Evolutionary conservation across 768 basidiomycete species (phyloP), one percentile per base, ranked within the genome.

Genomic region (Tricholoma saponaceum): DNA sequence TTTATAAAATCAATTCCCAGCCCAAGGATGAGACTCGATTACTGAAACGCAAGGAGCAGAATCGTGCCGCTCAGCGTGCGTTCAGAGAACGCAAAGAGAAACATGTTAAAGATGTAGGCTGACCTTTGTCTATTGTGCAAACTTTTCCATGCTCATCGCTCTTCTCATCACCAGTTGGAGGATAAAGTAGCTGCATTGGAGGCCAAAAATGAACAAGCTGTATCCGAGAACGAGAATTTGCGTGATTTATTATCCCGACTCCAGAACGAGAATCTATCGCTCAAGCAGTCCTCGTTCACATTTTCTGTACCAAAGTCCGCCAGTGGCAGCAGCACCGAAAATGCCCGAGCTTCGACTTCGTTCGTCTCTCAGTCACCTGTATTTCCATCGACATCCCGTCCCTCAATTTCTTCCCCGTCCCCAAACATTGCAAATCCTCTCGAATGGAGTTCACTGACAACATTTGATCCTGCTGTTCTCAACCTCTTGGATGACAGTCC

Each of bases 1-100:
- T 26, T 50, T n/a, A 30, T 30, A 50, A 30, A 16, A 46, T 65
- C 58, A 59, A 14, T 23, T 7, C 44, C 46, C 49, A 75, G 73
- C 64, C 67, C 32, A 78, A 90, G 73, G 92, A 95, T 62, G 91
- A 92, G 65, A 72, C 79, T 4, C 83, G 90, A 22, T 72, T 93
- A 4, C 60, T 90, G 61, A 95, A 96, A 68, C 86, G 96, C 60
- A 98, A 98, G 75, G 92, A 98, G 65, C 96, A 98, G 74, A 99
- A 99, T 65, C 81, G 96, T 55, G 94, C 95, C 3, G 96, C 96
- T 6, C 97, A 99, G 72, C 86, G 96, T 54, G 96, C 96, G 1
- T 99, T 99, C 78, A 79, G 96, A 55, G 97, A 98, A 72, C 83
- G 96, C 60, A 95, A 98, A 74, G 96, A 99, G 75, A 93, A 92